phyloP scores from a whole-genome alignment of 2,329 filamentous ascomycete species.

The Aspergillus niger region DNA sequence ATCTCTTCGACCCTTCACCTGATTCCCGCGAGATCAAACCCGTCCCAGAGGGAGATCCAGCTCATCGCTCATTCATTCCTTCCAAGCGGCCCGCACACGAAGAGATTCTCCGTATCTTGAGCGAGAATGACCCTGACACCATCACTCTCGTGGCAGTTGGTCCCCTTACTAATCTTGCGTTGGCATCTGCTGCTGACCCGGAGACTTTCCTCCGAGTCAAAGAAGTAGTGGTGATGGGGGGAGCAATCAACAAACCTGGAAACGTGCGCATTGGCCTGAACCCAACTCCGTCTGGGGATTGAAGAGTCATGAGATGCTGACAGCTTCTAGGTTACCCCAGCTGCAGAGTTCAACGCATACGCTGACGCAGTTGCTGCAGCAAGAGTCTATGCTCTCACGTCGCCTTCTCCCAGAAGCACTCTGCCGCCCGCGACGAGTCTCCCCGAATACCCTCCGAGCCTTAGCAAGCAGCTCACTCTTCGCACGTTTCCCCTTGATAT shows the following conservation, averaged over 20 bases:
- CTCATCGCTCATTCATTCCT: conserved; percentile 67
- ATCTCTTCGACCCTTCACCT: conserved; percentile 60
- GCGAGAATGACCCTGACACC: conserved; percentile 77
- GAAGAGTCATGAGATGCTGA: background rate
- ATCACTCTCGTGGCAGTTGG: conserved; percentile 90
- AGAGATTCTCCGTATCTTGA: conserved; percentile 85
- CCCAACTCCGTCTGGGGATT: background rate
- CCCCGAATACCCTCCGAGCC: conserved; percentile 62
- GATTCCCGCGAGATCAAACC: conserved; percentile 52
- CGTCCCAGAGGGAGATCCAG: conserved; percentile 35
- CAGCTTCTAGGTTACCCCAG: conserved; percentile 60
- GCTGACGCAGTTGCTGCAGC: conserved; percentile 80
- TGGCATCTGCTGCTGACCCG: conserved; percentile 84
- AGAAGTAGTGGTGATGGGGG: conserved; percentile 95
- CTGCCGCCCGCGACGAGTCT: conserved; percentile 62
- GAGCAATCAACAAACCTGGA: conserved; percentile 74
- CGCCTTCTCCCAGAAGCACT: conserved; percentile 77
- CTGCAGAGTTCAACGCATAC: conserved; percentile 93
- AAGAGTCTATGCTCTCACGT: conserved; percentile 75
- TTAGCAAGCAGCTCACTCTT: conserved; percentile 66
- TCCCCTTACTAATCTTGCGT: conserved; percentile 87
- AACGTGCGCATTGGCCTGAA: conserved; percentile 63
- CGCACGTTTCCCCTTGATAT: conserved; percentile 77
- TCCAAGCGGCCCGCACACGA: conserved; percentile 73
- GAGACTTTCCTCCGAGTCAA: conserved; percentile 86